These are phyloP conservation scores for Colletotrichum sp. DNA, from an alignment of 2,329 filamentous ascomycete species.

Conservation along the genomic window DNA sequence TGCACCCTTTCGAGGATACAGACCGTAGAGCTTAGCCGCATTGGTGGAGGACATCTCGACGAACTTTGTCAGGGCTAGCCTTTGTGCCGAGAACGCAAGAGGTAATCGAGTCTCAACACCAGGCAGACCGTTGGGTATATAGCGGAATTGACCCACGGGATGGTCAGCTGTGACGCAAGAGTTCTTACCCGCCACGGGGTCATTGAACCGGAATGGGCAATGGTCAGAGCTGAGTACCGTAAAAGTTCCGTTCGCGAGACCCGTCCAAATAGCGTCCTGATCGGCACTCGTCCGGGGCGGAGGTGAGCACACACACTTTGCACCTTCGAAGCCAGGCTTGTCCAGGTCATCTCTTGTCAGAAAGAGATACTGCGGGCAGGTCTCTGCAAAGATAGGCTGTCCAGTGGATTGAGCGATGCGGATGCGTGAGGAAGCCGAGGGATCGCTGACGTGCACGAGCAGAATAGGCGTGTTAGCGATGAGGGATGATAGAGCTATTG, in stretches of 20 bases:
- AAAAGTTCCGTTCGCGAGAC: slow-evolving; percentile 55
- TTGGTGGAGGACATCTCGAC: slow-evolving; percentile 61
- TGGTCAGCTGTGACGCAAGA: slow-evolving; percentile 23
- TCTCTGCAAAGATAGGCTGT: slow-evolving; percentile 57
- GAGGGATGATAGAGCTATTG: slow-evolving; percentile 53
- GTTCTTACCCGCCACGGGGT: slow-evolving; percentile 31
- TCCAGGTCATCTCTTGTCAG: slow-evolving; percentile 57
- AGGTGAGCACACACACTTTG: slow-evolving; percentile 58
- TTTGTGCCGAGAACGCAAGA: slow-evolving; percentile 29
- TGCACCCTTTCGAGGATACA: slow-evolving; percentile 55
- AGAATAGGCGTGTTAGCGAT: slow-evolving; percentile 53
- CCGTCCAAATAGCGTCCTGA: slow-evolving; percentile 55
- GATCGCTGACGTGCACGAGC: slow-evolving; percentile 56
- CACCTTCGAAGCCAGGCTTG: slow-evolving; percentile 56
- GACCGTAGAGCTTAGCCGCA: slow-evolving; percentile 61
- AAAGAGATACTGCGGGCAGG: slow-evolving; percentile 61
- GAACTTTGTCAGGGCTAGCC: slow-evolving; percentile 32
- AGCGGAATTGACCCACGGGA: slow-evolving; percentile 51
- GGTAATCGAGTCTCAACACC: slow-evolving; percentile 62
- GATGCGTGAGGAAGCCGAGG: slow-evolving; percentile 49
- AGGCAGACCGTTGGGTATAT: slow-evolving; percentile 63
- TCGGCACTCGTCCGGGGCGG: slow-evolving; percentile 52
- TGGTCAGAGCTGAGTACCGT: slow-evolving; percentile 37
- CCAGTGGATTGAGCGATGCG: slow-evolving; percentile 43
- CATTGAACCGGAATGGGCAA: not conserved